These are phyloP conservation scores for Ramichloridium luteum DNA, from an alignment of 2,329 filamentous ascomycete genomes.

Conservation along the genomic window DNA sequence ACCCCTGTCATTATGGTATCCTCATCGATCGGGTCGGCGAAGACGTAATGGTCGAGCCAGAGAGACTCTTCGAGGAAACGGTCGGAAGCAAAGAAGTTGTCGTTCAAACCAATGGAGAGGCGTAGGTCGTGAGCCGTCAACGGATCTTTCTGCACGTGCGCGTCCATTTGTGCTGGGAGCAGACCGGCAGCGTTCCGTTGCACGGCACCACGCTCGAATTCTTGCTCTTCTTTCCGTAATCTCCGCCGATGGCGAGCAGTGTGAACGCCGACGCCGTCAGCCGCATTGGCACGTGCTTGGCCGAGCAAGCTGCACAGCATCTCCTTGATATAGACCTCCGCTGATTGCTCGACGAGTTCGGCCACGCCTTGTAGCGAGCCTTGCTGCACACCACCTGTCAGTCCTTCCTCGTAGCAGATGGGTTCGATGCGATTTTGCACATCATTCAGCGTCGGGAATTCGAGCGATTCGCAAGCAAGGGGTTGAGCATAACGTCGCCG, in stretches of 20 bases:
- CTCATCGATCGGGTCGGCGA: conserved; percentile 4
- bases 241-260: conserved; percentile 67
- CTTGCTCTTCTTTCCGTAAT: conserved; percentile 63
- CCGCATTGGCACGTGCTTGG: conserved; percentile 43
- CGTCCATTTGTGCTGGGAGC: conserved; percentile 68
- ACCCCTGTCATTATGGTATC: no score
- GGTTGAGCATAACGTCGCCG: conserved; percentile 52
- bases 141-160: conserved; percentile 57
- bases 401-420: conserved; percentile 53
- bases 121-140: conserved; percentile 68
- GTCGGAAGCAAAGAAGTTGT: conserved; percentile 64
- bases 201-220: conserved; percentile 60
- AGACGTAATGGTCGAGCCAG: conserved; percentile 27
- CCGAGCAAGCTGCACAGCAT: conserved; percentile 43
- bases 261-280: conserved; percentile 44
- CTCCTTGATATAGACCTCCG: conserved; percentile 52
- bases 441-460: conserved; percentile 48
- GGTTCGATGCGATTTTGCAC: conserved; percentile 50
- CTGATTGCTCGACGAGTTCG: conserved; percentile 48
- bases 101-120: conserved; percentile 62
- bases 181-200: conserved; percentile 63
- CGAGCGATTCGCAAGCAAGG: conserved; percentile 48
- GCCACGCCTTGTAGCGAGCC: conserved; percentile 36
- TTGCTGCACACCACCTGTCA: conserved; percentile 32
- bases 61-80: conserved; percentile 62